Evolutionary conservation across 2,329 filamentous ascomycete genomes (phyloP).

Genomic region (Graphilbum ipis-grandicollis): DNA sequence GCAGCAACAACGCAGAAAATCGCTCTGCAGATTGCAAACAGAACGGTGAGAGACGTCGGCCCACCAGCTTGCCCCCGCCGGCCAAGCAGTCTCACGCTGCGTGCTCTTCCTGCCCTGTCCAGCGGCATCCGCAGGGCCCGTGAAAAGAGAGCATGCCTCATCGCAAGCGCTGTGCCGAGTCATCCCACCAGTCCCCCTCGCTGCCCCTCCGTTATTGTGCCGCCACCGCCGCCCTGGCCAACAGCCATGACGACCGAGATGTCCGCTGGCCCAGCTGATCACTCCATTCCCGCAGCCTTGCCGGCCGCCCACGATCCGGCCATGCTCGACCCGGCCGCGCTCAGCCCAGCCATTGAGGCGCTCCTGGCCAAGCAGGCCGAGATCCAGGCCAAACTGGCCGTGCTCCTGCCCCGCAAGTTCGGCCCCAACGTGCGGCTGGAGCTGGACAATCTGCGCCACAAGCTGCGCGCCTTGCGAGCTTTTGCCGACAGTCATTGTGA

Average conservation of each 20-base stretch:
- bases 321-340: slow-evolving; percentile 6
- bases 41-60: no score
- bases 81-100: no score
- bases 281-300: not conserved
- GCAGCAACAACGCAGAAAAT: no score
- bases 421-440: slow-evolving; percentile 29
- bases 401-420: slow-evolving; percentile 28
- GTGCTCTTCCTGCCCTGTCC: not conserved
- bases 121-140: not conserved
- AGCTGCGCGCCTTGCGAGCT: slow-evolving; percentile 29
- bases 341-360: slow-evolving; percentile 25
- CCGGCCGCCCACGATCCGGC: slow-evolving; percentile 6
- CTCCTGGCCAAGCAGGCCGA: slow-evolving; percentile 35
- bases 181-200: not conserved
- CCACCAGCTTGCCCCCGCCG: no score
- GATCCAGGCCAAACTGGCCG: slow-evolving; percentile 31
- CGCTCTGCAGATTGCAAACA: no score
- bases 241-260: not conserved
- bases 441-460: slow-evolving; percentile 37
- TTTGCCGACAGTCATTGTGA: slow-evolving; percentile 33
- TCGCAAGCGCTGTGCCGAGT: not conserved
- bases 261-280: not conserved
- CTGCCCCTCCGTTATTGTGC: not conserved
- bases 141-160: not conserved
- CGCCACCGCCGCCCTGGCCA: not conserved